Evolutionary conservation across 768 basidiomycete genomes (phyloP).

Genomic region (Auricularia sp.): DNA sequence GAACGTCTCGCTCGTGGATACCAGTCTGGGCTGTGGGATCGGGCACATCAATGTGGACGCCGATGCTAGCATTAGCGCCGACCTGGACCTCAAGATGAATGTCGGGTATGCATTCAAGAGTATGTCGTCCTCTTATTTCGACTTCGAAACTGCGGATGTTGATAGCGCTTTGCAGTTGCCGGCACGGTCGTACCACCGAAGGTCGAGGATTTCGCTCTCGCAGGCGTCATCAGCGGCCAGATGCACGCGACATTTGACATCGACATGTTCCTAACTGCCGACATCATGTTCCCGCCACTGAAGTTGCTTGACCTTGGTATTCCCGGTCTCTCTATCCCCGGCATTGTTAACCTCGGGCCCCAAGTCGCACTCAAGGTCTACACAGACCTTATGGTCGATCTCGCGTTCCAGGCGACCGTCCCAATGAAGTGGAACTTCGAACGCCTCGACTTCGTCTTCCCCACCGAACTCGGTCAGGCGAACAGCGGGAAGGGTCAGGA

Average conservation of each 20-base stretch:
- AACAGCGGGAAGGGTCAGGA: background rate
- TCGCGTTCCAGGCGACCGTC: background rate
- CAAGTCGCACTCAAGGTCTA: background rate
- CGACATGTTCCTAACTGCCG: background rate
- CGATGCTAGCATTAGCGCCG: background rate
- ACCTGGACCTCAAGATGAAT: background rate
- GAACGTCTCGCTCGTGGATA: background rate
- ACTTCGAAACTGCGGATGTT: no score
- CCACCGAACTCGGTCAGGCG: background rate
- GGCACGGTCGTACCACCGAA: background rate
- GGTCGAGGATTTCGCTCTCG: background rate
- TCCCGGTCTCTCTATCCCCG: background rate
- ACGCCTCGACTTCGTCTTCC: background rate
- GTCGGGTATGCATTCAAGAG: conserved; percentile 1
- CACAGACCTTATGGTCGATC: background rate
- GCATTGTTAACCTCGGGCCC: background rate
- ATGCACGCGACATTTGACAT: background rate
- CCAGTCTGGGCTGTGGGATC: background rate
- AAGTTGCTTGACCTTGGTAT: background rate
- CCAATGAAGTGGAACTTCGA: background rate
- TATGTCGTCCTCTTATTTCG: no score
- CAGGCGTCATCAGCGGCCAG: background rate
- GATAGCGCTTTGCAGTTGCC: background rate
- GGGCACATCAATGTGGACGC: background rate
- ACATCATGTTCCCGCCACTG: background rate